Percentiles rank a stretch among this genome's conserved stretches.
Conservation (phyloP, 140 eudicot genomes). For the Cichorium intybus region DNA sequence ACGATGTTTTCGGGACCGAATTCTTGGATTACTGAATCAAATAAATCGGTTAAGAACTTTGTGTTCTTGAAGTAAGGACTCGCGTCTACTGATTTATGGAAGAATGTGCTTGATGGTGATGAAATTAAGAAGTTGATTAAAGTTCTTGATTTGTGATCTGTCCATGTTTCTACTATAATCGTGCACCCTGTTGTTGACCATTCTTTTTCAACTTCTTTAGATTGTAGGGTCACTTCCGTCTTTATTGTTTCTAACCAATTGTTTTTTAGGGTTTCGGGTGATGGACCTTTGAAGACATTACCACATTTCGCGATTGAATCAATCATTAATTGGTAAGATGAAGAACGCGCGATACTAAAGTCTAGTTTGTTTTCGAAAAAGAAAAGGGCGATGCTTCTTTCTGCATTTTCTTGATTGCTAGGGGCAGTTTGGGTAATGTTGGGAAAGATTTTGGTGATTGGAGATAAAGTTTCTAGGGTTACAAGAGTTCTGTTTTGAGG, state of each 20-base stretch:
- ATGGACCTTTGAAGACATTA: conserved; percentile 56
- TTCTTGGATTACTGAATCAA: conserved; percentile 81
- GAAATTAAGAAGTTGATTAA: conserved; percentile 77
- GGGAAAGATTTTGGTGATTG: conserved; percentile 44
- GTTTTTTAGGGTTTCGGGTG: conserved; percentile 64
- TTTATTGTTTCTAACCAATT: conserved; percentile 76
- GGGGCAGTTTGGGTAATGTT: conserved; percentile 27
- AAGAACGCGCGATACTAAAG: conserved; percentile 75
- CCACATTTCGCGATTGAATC: conserved; percentile 72
- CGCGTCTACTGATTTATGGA: conserved; percentile 86
- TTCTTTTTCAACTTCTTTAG: conserved; percentile 77
- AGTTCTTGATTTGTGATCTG: conserved; percentile 83
- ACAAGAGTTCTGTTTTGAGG: conserved; percentile 33
- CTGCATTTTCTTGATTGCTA: conserved; percentile 65
- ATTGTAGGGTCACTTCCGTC: conserved; percentile 55
- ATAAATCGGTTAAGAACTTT: conserved; percentile 62
- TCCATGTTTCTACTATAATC: conserved; percentile 86
- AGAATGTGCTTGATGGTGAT: conserved; percentile 80
- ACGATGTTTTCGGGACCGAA: conserved; percentile 82
- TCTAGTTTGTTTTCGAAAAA: conserved; percentile 86
- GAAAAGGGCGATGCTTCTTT: conserved; percentile 82
- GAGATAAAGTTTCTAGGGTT: conserved; percentile 42
- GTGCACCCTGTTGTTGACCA: conserved; percentile 92
- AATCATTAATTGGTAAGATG: conserved; percentile 79
- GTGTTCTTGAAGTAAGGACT: conserved; percentile 68